Conservation (phyloP, 495 filamentous ascomycete species). For the Tirmania nivea region DNA sequence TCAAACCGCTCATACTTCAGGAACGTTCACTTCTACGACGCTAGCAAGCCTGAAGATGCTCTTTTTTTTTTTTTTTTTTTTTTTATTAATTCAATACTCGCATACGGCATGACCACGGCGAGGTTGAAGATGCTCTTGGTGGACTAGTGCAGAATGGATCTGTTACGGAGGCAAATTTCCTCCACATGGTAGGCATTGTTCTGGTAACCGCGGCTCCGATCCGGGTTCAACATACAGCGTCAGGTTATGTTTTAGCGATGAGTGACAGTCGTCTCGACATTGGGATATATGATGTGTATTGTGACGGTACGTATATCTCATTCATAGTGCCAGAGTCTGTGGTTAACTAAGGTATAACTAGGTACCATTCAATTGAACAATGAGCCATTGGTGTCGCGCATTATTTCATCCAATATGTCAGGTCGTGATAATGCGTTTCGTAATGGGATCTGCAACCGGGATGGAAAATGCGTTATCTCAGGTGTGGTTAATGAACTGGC, state of each 20-base stretch:
- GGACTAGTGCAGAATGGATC: constrained; percentile 13
- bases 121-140: constrained; percentile 4
- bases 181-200: constrained; percentile 14
- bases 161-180: constrained; percentile 14
- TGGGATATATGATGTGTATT: constrained; percentile 6
- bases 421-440: constrained; percentile 1
- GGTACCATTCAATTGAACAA: constrained; percentile 2
- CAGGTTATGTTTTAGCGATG: constrained; percentile 5
- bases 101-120: too few species aligned
- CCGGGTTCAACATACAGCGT: constrained; percentile 8
- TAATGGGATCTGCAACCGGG: constrained; percentile 2
- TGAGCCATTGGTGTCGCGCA: constrained; percentile 1
- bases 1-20: constrained; percentile 4
- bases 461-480: constrained; percentile 3
- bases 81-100: too few species aligned
- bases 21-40: constrained; percentile 11
- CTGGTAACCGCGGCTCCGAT: constrained; percentile 6
- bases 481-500: constrained; percentile 2
- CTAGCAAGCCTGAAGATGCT: constrained; percentile 4
- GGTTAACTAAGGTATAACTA: not conserved
- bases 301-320: constrained; percentile 3
- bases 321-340: not conserved
- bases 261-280: not conserved
- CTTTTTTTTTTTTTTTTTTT: too few species aligned
- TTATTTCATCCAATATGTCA: not conserved